Base-by-base conservation (phyloP, 352 stramenopile genomes). In the Phytophthora pseudosyringae region DNA sequence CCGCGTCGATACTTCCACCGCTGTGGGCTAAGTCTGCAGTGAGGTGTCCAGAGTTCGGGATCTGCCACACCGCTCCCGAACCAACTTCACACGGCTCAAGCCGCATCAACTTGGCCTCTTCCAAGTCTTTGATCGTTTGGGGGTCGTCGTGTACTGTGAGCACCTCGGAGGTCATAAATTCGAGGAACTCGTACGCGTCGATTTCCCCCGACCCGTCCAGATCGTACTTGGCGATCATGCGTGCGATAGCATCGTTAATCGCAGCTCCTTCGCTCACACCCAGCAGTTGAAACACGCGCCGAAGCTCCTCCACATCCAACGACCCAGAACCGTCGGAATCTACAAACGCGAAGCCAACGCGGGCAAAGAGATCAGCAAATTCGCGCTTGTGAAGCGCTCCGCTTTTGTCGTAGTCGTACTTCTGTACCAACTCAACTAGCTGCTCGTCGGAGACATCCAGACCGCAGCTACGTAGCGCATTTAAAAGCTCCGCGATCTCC, bases 151-250 rank as follows among this genome's bases (percentile, higher is more conserved):
- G 32, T 16, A 59, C 61, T 7, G 53, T 59, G 1, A 86, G 51
- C 1, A 90, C 39, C 31, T 89, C 75, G 2, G 59, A 70, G 40
- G 80, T 88, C 78, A 93, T 89, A 39, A 91, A 90, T 32, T 91
- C 79, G 28, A 93, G 64, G 18, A 93, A 91, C 29, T 93, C 85
- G 33, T 81, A 65, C 41, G 80, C 75, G 31, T 91, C 85, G 32
- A 93, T 89, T 58, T 87, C 84, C 6, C 85, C 85, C n/a, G 78
- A 90, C 16, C 71, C 77, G 52, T 89, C 77, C 3, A 93, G 39
- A 51, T 93, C 85, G 50, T 93, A 91, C 15, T 76, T 76, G 0
- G 73, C 65, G 13, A 91, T 73, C 80, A 88, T 84, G 3, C 49
- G 55, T 13, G 63, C 58, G 11, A 72, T 62, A 0, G 57, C 41